Evolutionary conservation across 208 protist genomes (phyloP).

Genomic region (Wallacemonas sp.): DNA sequence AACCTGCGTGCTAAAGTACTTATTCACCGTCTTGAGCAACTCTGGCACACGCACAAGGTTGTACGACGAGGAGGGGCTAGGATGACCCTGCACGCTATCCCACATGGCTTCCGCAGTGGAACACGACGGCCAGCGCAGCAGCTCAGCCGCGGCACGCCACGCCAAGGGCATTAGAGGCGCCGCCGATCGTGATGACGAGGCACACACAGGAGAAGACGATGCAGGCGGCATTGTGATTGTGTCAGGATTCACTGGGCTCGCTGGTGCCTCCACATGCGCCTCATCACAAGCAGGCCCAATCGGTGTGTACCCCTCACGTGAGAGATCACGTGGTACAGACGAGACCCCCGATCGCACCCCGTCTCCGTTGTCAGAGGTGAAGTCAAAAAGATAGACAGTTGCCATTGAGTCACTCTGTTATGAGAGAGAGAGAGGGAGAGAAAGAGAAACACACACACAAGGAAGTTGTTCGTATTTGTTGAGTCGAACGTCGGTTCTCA

Average conservation of each 20-base stretch:
- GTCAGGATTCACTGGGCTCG: too few relatives aligned
- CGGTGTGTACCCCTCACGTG: background rate
- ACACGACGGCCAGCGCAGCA: slow-evolving; percentile 23
- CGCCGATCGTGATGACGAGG: background rate
- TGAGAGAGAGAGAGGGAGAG: too few relatives aligned
- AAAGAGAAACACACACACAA: too few relatives aligned
- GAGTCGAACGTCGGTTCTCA: too few relatives aligned
- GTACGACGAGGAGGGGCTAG: background rate
- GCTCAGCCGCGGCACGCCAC: slow-evolving; percentile 19
- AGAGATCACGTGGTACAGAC: background rate
- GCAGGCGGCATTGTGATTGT: too few relatives aligned
- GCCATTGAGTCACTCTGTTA: slow-evolving; percentile 19
- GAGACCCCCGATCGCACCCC: too few relatives aligned
- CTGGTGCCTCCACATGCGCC: too few relatives aligned
- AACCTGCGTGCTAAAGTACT: slow-evolving; percentile 28
- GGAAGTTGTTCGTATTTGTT: too few relatives aligned
- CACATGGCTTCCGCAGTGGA: slow-evolving; percentile 9
- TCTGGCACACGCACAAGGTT: background rate
- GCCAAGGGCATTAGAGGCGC: background rate
- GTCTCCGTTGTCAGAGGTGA: slow-evolving; percentile 12
- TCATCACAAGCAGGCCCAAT: too few relatives aligned
- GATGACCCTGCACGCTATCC: background rate
- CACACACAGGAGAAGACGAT: background rate
- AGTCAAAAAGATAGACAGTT: slow-evolving; percentile 31
- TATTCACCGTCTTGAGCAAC: slow-evolving; percentile 17